These are phyloP conservation scores for Cenococcum geophilum DNA, from an alignment of 495 filamentous ascomycete species.

Conservation along the genomic window DNA sequence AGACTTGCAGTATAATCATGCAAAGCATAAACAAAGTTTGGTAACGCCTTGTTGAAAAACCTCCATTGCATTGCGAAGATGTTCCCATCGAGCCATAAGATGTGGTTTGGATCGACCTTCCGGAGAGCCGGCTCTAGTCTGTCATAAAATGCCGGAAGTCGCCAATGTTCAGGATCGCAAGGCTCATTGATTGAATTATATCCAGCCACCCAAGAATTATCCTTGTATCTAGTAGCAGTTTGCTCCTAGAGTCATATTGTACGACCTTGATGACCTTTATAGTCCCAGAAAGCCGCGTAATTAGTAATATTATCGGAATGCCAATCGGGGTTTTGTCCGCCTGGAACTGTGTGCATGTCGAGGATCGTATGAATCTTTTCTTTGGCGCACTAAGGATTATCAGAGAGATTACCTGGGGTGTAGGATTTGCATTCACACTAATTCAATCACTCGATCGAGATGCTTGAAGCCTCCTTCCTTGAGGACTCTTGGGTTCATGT, in stretches of 20 bases:
- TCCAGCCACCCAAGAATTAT: constrained; percentile 54
- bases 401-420: background rate
- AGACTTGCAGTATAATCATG: constrained; percentile 51
- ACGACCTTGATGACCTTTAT: constrained; percentile 56
- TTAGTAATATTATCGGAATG: constrained; percentile 52
- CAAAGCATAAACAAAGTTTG: constrained; percentile 55
- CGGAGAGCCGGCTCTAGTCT: constrained; percentile 55
- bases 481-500: constrained; percentile 54
- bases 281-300: constrained; percentile 58
- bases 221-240: constrained; percentile 51
- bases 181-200: constrained; percentile 66
- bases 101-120: constrained; percentile 54
- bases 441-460: constrained; percentile 53
- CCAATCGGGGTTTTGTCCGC: constrained; percentile 62
- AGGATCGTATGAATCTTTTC: constrained; percentile 56
- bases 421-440: constrained; percentile 27
- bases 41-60: constrained; percentile 42
- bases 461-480: constrained; percentile 54
- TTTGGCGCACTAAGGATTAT: constrained; percentile 43
- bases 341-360: constrained; percentile 59
- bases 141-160: constrained; percentile 51
- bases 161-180: constrained; percentile 51
- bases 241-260: constrained; percentile 55
- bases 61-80: constrained; percentile 56
- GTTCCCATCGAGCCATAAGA: constrained; percentile 61